These are phyloP conservation scores for Triticum aestivum DNA, from an alignment of 176 grass and related monocot species.

Conservation along the genomic window IWGSC_CS_RefSeq_v2.1 NC_057802.1:6410782-6411281, in stretches of 20 bases:
- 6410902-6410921: not conserved
- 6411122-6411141: slow-evolving; percentile 83
- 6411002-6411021: slow-evolving; percentile 99
- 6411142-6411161: slow-evolving; percentile 84
- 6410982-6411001: slow-evolving; percentile 76
- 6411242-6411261: not conserved
- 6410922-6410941: not conserved
- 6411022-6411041: slow-evolving; percentile 90
- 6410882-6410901: not conserved
- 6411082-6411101: slow-evolving; percentile 86
- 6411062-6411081: slow-evolving; percentile 98
- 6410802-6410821: too few relatives aligned
- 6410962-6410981: not conserved
- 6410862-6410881: not conserved
- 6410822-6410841: not conserved
- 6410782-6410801: too few relatives aligned
- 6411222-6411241: not conserved
- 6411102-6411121: slow-evolving; percentile 96
- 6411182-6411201: slow-evolving; percentile 70
- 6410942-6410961: not conserved
- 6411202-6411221: not conserved
- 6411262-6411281: slow-evolving; percentile 8
- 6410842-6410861: not conserved
- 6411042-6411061: slow-evolving; percentile 91
- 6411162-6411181: slow-evolving; percentile 81